Evolutionary conservation across 306 rosid genomes (phyloP).

Genomic region (Quercus gilva): DNA sequence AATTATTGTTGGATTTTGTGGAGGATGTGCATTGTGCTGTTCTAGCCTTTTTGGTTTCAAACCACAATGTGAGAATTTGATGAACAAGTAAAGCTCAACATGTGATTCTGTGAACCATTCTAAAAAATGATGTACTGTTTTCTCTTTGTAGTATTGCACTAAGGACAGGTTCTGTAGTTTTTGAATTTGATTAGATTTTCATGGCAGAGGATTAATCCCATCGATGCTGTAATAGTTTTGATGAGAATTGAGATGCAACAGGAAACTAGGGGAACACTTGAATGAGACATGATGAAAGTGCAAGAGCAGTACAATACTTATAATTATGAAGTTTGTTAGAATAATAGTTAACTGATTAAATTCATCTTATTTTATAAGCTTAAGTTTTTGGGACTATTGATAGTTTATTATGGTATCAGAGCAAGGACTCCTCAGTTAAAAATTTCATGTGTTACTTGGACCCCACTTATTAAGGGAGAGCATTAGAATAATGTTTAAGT

Average conservation of each 20-base stretch:
- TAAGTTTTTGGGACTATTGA: too few species aligned
- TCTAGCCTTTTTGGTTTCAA: background rate
- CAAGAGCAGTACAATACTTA: background rate
- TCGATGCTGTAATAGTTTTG: background rate
- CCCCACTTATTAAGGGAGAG: too few species aligned
- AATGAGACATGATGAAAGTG: background rate
- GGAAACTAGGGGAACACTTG: background rate
- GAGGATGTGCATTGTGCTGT: background rate
- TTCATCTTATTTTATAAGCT: too few species aligned
- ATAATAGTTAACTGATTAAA: too few species aligned
- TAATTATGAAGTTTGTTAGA: background rate
- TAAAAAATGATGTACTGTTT: background rate
- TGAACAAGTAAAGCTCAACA: background rate
- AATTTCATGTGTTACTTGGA: too few species aligned
- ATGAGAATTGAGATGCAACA: background rate
- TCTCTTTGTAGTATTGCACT: background rate
- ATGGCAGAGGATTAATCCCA: background rate
- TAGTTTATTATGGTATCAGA: too few species aligned
- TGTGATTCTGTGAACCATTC: background rate
- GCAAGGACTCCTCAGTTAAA: too few species aligned
- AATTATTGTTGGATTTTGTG: background rate
- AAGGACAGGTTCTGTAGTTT: background rate
- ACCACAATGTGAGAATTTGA: background rate
- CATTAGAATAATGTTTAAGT: too few species aligned
- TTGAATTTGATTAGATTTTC: background rate